These are phyloP conservation scores for Colletotrichum trifolii DNA, from an alignment of 2,329 filamentous ascomycete genomes.

Conservation along the genomic window DNA sequence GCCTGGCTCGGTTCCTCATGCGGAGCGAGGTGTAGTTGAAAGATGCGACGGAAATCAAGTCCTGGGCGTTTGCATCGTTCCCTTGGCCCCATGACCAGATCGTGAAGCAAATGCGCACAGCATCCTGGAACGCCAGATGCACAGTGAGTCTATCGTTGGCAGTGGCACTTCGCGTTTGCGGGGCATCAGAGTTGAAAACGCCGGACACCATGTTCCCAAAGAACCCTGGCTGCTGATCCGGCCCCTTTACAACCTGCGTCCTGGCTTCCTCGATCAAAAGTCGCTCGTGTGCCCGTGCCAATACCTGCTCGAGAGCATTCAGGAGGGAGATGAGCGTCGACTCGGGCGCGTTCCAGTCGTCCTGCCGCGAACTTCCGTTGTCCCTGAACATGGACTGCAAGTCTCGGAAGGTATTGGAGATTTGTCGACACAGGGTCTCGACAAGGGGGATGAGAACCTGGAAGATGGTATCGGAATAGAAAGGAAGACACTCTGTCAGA, in stretches of 20 bases:
- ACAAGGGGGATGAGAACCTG: conserved; percentile 91
- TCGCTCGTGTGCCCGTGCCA: conserved; percentile 87
- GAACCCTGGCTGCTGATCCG: conserved; percentile 86
- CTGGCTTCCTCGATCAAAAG: conserved; percentile 81
- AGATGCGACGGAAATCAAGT: conserved; percentile 78
- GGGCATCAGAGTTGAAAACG: conserved; percentile 83
- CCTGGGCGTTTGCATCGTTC: conserved; percentile 67
- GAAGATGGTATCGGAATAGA: conserved; percentile 88
- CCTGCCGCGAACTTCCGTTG: conserved; percentile 40
- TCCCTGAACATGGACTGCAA: conserved; percentile 72
- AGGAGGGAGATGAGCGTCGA: conserved; percentile 84
- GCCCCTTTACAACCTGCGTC: conserved; percentile 76
- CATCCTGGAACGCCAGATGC: conserved; percentile 95
- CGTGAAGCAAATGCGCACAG: conserved; percentile 88
- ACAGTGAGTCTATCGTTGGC: conserved; percentile 95
- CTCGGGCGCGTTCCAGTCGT: conserved; percentile 64
- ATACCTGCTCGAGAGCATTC: conserved; percentile 91
- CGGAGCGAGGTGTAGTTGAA: conserved; percentile 91
- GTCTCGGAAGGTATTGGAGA: conserved; percentile 76
- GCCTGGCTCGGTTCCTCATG: conserved; percentile 88
- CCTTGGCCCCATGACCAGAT: conserved; percentile 95
- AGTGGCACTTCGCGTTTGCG: conserved; percentile 82
- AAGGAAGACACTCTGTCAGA: conserved; percentile 82
- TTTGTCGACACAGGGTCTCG: conserved; percentile 86
- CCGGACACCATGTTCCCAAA: conserved; percentile 96